Evolutionary conservation across 2,329 filamentous ascomycete species (phyloP).

Genomic region (Colletotrichum chlorophyti): DNA sequence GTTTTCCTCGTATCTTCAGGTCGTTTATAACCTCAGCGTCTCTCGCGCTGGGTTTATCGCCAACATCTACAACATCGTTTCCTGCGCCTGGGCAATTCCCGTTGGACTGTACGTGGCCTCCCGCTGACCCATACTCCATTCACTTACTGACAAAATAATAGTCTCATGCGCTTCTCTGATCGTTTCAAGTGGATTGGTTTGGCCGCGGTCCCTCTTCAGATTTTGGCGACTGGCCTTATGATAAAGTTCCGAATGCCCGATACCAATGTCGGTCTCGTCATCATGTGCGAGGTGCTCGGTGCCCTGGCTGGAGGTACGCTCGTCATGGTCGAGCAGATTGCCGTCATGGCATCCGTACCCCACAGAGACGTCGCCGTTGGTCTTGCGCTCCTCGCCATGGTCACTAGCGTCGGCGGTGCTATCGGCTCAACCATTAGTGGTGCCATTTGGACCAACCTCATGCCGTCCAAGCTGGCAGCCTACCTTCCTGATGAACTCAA

Average conservation of each 20-base stretch:
- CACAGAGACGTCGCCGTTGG: conserved; percentile 41
- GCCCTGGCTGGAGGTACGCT: conserved; percentile 45
- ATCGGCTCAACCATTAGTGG: conserved; percentile 39
- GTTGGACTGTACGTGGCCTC: conserved; percentile 38
- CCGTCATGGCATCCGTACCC: conserved; percentile 39
- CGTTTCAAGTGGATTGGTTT: conserved; percentile 41
- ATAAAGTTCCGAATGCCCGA: conserved; percentile 42
- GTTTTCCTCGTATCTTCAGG: conserved; percentile 48
- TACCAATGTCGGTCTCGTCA: conserved; percentile 39
- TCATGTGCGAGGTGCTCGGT: conserved; percentile 47
- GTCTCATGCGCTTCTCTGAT: conserved; percentile 38
- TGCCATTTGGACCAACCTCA: conserved; percentile 42
- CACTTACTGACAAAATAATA: neutral
- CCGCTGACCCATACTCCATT: neutral
- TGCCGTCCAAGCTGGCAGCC: conserved; percentile 45
- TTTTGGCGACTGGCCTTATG: conserved; percentile 37
- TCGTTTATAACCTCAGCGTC: conserved; percentile 40
- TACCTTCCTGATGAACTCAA: conserved; percentile 44
- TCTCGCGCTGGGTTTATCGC: conserved; percentile 37
- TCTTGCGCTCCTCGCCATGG: conserved; percentile 40
- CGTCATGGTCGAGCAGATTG: conserved; percentile 53
- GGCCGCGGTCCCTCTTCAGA: conserved; percentile 39
- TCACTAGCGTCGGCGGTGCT: conserved; percentile 39
- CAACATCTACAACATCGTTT: conserved; percentile 45
- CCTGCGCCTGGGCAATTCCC: conserved; percentile 43